phyloP scores from a whole-genome alignment of 192 early-diverging fungal genomes.

The Entomortierella parvispora region DNA sequence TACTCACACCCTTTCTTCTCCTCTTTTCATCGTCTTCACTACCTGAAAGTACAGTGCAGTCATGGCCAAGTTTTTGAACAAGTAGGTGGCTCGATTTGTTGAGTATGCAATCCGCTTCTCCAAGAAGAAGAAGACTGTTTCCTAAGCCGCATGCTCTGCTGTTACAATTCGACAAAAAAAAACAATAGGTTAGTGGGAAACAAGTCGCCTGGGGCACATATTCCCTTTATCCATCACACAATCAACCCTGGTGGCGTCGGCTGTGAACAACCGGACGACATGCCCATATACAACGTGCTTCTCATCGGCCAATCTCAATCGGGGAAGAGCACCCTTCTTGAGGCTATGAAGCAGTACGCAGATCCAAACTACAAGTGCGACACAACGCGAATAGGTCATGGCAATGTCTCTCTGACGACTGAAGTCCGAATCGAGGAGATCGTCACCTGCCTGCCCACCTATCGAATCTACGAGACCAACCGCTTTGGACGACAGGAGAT shows the following conservation, averaged over 20 bases:
- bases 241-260: not conserved
- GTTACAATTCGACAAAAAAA: too few relatives aligned
- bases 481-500: slow-evolving; percentile 7
- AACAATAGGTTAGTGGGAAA: too few relatives aligned
- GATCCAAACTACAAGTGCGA: not conserved
- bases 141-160: too few relatives aligned
- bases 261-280: not conserved
- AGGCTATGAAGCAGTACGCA: not conserved
- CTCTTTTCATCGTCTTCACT: too few relatives aligned
- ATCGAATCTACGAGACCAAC: slow-evolving; percentile 12
- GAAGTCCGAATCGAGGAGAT: slow-evolving; percentile 2
- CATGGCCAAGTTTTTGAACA: too few relatives aligned
- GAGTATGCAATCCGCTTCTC: too few relatives aligned
- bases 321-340: not conserved
- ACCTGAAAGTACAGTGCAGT: too few relatives aligned
- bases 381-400: not conserved
- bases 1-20: too few relatives aligned
- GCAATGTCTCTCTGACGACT: slow-evolving; percentile 1
- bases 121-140: too few relatives aligned
- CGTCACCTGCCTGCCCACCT: slow-evolving; percentile 7
- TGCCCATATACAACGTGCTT: not conserved
- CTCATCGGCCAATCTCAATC: not conserved
- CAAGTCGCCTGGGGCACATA: too few relatives aligned
- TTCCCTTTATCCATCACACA: too few relatives aligned
- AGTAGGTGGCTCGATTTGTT: too few relatives aligned